phyloP scores from a whole-genome alignment of 2,329 filamentous ascomycete species.

The Phialophora tarda region DNA sequence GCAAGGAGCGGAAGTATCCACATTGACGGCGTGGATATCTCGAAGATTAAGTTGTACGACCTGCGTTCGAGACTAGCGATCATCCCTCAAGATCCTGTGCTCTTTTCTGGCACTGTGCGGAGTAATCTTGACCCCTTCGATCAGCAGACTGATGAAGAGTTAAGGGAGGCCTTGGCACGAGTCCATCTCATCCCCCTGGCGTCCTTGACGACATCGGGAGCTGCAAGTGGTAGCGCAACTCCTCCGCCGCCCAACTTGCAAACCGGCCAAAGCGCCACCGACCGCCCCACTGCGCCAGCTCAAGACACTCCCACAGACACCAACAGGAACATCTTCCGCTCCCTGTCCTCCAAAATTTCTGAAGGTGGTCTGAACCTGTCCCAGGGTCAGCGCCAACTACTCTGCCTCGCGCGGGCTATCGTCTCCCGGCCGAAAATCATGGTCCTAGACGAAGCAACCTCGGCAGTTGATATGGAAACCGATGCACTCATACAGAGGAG shows the following conservation, averaged over 20 bases:
- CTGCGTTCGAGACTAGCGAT: constrained; percentile 77
- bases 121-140: constrained; percentile 79
- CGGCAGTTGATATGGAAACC: constrained; percentile 77
- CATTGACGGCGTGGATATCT: constrained; percentile 77
- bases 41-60: constrained; percentile 71
- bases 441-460: constrained; percentile 80
- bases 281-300: constrained; percentile 55
- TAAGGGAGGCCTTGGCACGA: constrained; percentile 71
- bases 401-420: constrained; percentile 75
- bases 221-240: constrained; percentile 34
- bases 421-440: constrained; percentile 75
- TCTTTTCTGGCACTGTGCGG: constrained; percentile 79
- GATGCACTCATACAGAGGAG: constrained; percentile 74
- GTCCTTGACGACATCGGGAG: constrained; percentile 35
- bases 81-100: constrained; percentile 80
- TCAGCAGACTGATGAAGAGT: constrained; percentile 69
- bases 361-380: constrained; percentile 77
- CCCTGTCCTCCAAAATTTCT: constrained; percentile 67
- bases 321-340: constrained; percentile 70
- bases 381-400: constrained; percentile 76
- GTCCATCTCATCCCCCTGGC: constrained; percentile 67
- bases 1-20: constrained; percentile 67
- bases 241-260: constrained; percentile 19
- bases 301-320: constrained; percentile 47
- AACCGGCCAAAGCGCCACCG: constrained; percentile 35